Evolutionary conservation across 2,329 filamentous ascomycete genomes (phyloP).

Genomic region (Phialocephala subalpina): DNA sequence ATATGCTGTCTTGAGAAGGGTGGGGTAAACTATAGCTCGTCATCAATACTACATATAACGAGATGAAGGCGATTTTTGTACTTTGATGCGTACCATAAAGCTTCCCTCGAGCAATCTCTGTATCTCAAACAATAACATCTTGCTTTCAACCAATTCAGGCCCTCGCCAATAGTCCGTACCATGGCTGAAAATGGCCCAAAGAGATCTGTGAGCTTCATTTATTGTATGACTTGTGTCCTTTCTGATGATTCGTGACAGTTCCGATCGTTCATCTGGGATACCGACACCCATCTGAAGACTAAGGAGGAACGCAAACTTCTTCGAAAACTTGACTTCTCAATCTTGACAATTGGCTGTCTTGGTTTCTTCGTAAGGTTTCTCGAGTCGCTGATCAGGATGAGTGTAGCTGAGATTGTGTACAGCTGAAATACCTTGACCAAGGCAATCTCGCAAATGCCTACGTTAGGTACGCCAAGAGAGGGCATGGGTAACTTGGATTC

Average conservation of each 20-base stretch:
- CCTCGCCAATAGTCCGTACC: not conserved
- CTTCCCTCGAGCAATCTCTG: not conserved
- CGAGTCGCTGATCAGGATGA: constrained; percentile 13
- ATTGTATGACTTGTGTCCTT: not conserved
- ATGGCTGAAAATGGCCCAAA: not conserved
- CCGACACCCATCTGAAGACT: constrained; percentile 18
- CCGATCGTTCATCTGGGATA: constrained; percentile 19
- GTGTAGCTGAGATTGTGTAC: constrained; percentile 1
- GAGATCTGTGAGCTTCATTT: not conserved
- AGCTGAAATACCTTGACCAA: constrained; percentile 29
- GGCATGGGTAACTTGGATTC: not conserved
- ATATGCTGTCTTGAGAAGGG: not conserved
- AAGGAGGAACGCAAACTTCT: constrained; percentile 51
- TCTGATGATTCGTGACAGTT: not conserved
- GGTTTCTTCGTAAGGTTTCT: constrained; percentile 43
- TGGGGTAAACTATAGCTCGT: not conserved
- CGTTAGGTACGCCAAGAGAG: constrained; percentile 35
- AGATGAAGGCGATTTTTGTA: not conserved
- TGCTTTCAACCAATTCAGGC: not conserved
- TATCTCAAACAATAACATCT: not conserved
- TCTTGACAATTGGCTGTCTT: constrained; percentile 51
- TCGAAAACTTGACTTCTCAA: constrained; percentile 52
- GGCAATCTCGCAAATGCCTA: constrained; percentile 45
- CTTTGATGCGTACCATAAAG: too few species aligned
- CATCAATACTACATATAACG: not conserved